A percentile compares a stretch with the other conserved stretches of the same genome.
phyloP scores from a whole-genome alignment of 2,329 filamentous ascomycete species.

The Phaeosphaeriaceae sp. region DNA sequence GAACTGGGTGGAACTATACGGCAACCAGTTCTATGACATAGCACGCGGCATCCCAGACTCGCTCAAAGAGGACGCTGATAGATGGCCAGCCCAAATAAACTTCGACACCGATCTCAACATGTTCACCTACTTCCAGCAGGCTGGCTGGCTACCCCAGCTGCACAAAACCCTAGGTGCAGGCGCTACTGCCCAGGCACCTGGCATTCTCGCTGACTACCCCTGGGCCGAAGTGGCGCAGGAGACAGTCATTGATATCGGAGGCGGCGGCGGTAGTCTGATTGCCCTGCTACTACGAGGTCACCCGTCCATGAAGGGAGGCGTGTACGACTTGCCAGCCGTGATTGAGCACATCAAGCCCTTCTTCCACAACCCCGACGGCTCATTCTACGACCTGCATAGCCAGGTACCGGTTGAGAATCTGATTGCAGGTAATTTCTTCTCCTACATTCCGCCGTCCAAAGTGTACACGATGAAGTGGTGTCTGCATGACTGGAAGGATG shows the following conservation, averaged over 20 bases:
- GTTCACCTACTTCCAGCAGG: slow-evolving; percentile 48
- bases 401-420: not conserved
- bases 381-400: too few relatives aligned
- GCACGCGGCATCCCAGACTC: slow-evolving; percentile 49
- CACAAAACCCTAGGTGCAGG: slow-evolving; percentile 50
- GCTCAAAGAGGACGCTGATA: slow-evolving; percentile 21
- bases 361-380: too few relatives aligned
- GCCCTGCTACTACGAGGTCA: slow-evolving; percentile 42
- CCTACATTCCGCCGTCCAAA: slow-evolving; percentile 38
- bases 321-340: slow-evolving; percentile 46
- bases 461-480: slow-evolving; percentile 51
- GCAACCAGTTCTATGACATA: slow-evolving; percentile 54
- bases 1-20: slow-evolving; percentile 54
- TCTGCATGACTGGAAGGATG: slow-evolving; percentile 53
- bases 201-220: slow-evolving; percentile 55
- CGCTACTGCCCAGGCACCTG: slow-evolving; percentile 47
- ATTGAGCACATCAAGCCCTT: slow-evolving; percentile 39
- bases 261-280: slow-evolving; percentile 50
- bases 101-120: slow-evolving; percentile 52
- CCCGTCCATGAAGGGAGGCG: slow-evolving; percentile 39
- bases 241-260: slow-evolving; percentile 50
- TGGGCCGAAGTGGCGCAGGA: slow-evolving; percentile 48
- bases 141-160: slow-evolving; percentile 44
- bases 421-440: slow-evolving; percentile 50
- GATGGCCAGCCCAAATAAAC: slow-evolving; percentile 49